These are phyloP conservation scores for Cutaneotrichosporon sp. DNA, from an alignment of 1,284 basidiomycete species.

Conservation along the genomic window DNA sequence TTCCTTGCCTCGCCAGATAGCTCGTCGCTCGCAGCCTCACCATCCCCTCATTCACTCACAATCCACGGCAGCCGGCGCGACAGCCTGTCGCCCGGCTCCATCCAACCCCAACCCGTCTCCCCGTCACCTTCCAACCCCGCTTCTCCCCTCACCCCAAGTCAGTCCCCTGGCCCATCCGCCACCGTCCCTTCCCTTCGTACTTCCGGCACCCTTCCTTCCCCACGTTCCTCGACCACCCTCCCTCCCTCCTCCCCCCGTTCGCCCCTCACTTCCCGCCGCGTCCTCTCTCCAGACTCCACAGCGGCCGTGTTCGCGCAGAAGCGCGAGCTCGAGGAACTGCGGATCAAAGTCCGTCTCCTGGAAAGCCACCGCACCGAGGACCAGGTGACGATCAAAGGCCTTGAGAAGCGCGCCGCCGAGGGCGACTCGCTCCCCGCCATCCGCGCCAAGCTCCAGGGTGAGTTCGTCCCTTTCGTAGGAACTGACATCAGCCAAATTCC, in stretches of 20 bases:
- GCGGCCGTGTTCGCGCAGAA: constrained; percentile 35
- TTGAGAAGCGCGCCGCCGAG: constrained; percentile 80
- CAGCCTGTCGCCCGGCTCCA: background rate
- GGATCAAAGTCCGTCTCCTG: constrained; percentile 76
- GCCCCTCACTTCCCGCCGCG: constrained; percentile 1
- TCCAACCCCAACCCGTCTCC: background rate
- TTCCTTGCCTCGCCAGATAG: background rate
- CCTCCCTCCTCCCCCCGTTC: constrained; percentile 3
- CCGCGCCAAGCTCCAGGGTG: constrained; percentile 74
- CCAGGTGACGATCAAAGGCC: constrained; percentile 72
- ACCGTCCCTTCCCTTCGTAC: background rate
- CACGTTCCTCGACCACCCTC: background rate
- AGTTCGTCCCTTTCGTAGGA: constrained; percentile 10
- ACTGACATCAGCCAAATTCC: constrained; percentile 64
- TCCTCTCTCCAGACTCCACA: constrained; percentile 21
- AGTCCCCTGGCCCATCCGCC: background rate
- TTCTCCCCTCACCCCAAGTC: background rate
- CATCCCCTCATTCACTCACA: background rate
- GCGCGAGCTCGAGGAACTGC: constrained; percentile 69
- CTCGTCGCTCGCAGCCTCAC: background rate
- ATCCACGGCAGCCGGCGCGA: background rate
- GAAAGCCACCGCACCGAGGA: constrained; percentile 87
- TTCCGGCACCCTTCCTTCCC: background rate
- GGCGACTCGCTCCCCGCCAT: constrained; percentile 81
- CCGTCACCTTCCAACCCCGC: background rate